Evolutionary conservation across 768 basidiomycete species (phyloP), one percentile per base, ranked within the genome.

Genomic region (Erythrobasidium yunnanense): DNA sequence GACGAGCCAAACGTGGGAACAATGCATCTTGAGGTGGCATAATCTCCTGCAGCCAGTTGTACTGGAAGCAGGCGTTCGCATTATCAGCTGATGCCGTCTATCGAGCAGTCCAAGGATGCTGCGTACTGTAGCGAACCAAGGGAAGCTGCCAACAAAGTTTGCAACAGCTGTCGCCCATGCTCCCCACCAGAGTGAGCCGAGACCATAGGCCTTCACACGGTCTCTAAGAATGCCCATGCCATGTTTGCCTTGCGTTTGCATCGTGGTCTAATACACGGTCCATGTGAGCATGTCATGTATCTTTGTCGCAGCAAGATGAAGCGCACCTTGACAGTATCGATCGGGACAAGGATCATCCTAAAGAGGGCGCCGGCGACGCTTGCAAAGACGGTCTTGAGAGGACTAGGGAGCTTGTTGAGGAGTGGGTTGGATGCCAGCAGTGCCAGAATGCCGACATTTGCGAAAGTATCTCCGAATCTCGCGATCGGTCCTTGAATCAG

Each of bases 381-480:
- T 0, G 87, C 88, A 70, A 89, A 88, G 18, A 85, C 74, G 0
- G 90, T 89, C 78, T 58, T 58, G 6, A 58, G 34, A 2, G 56
- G 56, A 32, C 56, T 58, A 5, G 56, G 56, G 18, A 58, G 56
- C 56, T 58, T 58, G 56, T 58, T 58, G 4, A 58, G 25, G 42
- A 58, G 29, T 49, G 82, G 76, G 75, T 95, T 87, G 3, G 85
- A 85, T 66, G 85, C 77, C 25, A 96, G 80, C 1, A 96, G 80
- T 0, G 90, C 90, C 22, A 93, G 80, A 66, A 95, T 90, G 7
- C 90, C 92, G 0, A 82, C 88, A 74, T 96, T 95, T 22, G 92
- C 89, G 0, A 90, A 90, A 1, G 93, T 96, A 76, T 97, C 93
- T 0, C 90, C 91, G 74, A 97, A 96, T 13, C 93, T 72, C 0